Base-by-base conservation (phyloP, 345 rosid genomes). In the Hibiscus syriacus region DNA sequence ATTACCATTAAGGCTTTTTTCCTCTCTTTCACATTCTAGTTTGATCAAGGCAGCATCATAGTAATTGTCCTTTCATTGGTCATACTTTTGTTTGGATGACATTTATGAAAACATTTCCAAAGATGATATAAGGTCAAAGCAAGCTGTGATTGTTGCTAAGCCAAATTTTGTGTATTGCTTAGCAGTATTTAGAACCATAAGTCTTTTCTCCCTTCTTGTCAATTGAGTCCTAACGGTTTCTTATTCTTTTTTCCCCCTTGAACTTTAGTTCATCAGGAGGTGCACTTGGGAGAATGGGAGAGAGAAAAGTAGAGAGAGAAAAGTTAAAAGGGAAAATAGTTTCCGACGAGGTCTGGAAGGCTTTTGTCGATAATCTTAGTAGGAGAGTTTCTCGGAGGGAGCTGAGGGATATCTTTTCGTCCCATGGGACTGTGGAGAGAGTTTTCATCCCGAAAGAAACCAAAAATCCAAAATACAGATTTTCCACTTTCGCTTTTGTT, bases 261-360 rank as follows among this genome's bases (percentile, higher is more conserved):
- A 71, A 76, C 70, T 76, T 72, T 80, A 93, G 98, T 64, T 86
- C 86, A 73, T 55, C 80, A 55, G 96, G n/a, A n/a, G n/a, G n/a
- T n/a, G n/a, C n/a, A n/a, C n/a, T n/a, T n/a, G n/a, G n/a, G n/a
- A n/a, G n/a, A n/a, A n/a, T n/a, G n/a, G n/a, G n/a, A n/a, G n/a
- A n/a, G n/a, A n/a, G n/a, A n/a, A n/a, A n/a, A n/a, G n/a, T n/a
- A n/a, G n/a, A n/a, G n/a, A n/a, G n/a, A n/a, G n/a, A n/a, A n/a
- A n/a, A n/a, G n/a, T n/a, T n/a, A n/a, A n/a, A n/a, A n/a, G n/a
- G n/a, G n/a, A n/a, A n/a, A n/a, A n/a, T n/a, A n/a, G n/a, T n/a
- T n/a, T n/a, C n/a, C n/a, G n/a, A n/a, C n/a, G n/a, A n/a, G n/a
- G n/a, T n/a, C n/a, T n/a, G n/a, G n/a, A n/a, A n/a, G n/a, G n/a